A percentile compares a stretch with the other conserved stretches of the same genome.
Evolutionary conservation across 2,329 filamentous ascomycete genomes (phyloP).

Genomic region (Scedosporium boydii): DNA sequence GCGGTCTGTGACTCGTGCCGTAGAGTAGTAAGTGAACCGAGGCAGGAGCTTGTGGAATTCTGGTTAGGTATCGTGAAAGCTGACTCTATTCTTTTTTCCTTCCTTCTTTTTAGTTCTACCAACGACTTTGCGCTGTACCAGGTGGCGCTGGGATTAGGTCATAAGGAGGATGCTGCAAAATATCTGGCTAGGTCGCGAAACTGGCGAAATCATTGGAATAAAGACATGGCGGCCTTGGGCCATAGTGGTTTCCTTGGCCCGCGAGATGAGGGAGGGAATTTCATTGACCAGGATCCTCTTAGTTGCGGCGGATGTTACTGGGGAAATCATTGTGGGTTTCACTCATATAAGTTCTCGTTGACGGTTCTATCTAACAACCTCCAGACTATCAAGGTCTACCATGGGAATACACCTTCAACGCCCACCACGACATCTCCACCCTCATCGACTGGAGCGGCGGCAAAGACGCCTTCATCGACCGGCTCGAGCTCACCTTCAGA

Average conservation of each 20-base stretch:
- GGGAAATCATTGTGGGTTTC: constrained; percentile 37
- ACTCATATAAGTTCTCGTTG: not conserved
- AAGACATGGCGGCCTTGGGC: constrained; percentile 42
- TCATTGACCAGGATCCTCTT: constrained; percentile 46
- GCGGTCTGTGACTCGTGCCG: constrained; percentile 53
- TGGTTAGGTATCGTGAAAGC: not conserved
- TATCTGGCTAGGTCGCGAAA: constrained; percentile 56
- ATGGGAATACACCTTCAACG: constrained; percentile 62
- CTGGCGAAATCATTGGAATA: constrained; percentile 66
- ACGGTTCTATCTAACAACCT: not conserved
- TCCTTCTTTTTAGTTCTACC: constrained; percentile 26
- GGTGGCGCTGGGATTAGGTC: constrained; percentile 50
- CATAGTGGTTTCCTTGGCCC: constrained; percentile 61
- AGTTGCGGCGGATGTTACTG: constrained; percentile 58
- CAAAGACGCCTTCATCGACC: constrained; percentile 38
- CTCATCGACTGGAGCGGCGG: constrained; percentile 49
- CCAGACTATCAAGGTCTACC: constrained; percentile 48
- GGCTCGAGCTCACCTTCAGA: constrained; percentile 53
- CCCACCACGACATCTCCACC: constrained; percentile 54
- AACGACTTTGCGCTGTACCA: constrained; percentile 62
- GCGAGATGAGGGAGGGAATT: constrained; percentile 36
- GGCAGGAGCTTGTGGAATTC: not conserved
- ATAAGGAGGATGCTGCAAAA: constrained; percentile 37
- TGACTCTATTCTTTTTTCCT: not conserved
- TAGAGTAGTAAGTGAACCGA: constrained; percentile 45